Percentiles rank a stretch among this genome's conserved stretches.
These are phyloP conservation scores for Paecilomyces variotii DNA, from an alignment of 2,329 filamentous ascomycete genomes.

Conservation along the genomic window DNA sequence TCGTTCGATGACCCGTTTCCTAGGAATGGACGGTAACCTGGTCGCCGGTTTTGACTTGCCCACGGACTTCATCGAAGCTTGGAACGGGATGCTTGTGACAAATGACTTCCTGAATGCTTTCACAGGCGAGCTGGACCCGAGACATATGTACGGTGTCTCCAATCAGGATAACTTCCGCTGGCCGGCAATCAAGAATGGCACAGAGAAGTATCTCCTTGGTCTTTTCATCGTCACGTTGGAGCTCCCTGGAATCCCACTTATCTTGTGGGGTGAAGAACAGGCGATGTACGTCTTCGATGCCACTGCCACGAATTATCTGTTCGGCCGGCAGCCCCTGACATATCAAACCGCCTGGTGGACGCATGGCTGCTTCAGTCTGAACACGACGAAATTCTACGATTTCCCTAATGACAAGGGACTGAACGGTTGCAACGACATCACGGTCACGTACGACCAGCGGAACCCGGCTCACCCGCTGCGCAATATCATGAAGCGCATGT, in stretches of 20 bases:
- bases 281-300: slow-evolving; percentile 51
- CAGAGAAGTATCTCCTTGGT: slow-evolving; percentile 45
- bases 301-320: slow-evolving; percentile 52
- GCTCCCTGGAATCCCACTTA: slow-evolving; percentile 47
- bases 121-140: slow-evolving; percentile 48
- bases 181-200: slow-evolving; percentile 47
- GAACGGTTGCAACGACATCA: slow-evolving; percentile 44
- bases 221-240: slow-evolving; percentile 46
- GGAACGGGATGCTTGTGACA: slow-evolving; percentile 43
- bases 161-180: slow-evolving; percentile 55
- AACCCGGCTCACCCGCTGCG: slow-evolving; percentile 49
- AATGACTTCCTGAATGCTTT: slow-evolving; percentile 49
- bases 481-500: slow-evolving; percentile 49
- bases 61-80: slow-evolving; percentile 41
- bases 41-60: slow-evolving; percentile 40
- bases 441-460: slow-evolving; percentile 47
- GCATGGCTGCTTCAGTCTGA: slow-evolving; percentile 50
- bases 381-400: slow-evolving; percentile 43
- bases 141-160: slow-evolving; percentile 51
- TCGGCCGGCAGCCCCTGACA: slow-evolving; percentile 49
- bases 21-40: slow-evolving; percentile 46
- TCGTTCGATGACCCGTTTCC: slow-evolving; percentile 45
- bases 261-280: slow-evolving; percentile 54
- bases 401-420: slow-evolving; percentile 45
- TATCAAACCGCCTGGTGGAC: slow-evolving; percentile 49